Conservation (phyloP, 2,329 filamentous ascomycete species). For the Hypoxylon sp. region DNA sequence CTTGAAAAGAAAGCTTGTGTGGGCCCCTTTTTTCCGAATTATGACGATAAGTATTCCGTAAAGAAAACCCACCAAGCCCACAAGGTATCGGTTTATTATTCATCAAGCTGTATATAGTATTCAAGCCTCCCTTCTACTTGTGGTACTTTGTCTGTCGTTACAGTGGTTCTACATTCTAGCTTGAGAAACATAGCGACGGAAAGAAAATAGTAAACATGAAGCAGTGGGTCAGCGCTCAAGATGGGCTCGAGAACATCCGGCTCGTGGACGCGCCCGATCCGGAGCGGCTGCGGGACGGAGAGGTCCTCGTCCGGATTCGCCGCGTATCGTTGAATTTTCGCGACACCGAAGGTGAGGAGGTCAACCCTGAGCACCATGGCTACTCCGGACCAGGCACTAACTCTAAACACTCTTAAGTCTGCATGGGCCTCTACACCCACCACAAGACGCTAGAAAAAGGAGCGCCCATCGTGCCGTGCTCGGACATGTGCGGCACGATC, state of each 20-base stretch:
- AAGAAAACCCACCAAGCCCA: background rate
- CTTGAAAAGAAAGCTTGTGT: background rate
- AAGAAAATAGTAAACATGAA: slow-evolving; percentile 41
- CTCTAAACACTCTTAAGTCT: slow-evolving; percentile 54
- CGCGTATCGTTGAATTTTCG: slow-evolving; percentile 60
- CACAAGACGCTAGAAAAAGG: slow-evolving; percentile 59
- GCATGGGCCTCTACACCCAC: slow-evolving; percentile 72
- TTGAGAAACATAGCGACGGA: background rate
- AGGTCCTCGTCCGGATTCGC: slow-evolving; percentile 59
- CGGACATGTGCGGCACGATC: slow-evolving; percentile 74
- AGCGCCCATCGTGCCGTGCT: slow-evolving; percentile 66
- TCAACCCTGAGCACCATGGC: background rate
- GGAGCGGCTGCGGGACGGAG: slow-evolving; percentile 53
- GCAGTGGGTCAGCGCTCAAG: slow-evolving; percentile 64
- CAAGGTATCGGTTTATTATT: background rate
- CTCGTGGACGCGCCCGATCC: slow-evolving; percentile 56
- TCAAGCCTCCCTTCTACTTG: background rate
- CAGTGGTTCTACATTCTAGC: background rate
- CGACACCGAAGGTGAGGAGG: slow-evolving; percentile 56
- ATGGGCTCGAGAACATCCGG: slow-evolving; percentile 63
- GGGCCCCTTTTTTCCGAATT: background rate
- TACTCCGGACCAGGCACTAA: background rate
- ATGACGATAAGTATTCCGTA: background rate
- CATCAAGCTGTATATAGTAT: background rate
- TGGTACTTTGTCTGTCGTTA: background rate